These are phyloP conservation scores for Aethionema arabicum DNA, from an alignment of 345 rosid species.

Conservation along the genomic window DNA sequence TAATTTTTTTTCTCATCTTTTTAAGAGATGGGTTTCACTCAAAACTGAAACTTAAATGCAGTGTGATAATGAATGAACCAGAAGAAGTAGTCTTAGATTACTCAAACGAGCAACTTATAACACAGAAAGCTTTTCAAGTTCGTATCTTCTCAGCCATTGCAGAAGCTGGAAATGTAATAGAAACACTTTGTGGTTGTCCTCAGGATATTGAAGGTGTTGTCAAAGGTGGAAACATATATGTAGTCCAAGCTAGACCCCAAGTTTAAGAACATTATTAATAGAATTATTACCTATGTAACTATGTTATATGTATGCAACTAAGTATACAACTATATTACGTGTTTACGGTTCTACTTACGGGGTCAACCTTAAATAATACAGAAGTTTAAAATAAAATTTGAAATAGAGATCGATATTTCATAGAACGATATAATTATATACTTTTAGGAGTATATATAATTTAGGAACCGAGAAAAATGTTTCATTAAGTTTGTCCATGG, in stretches of 20 bases:
- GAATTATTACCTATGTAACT: no score
- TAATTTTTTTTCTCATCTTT: not conserved
- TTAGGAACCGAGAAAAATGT: no score
- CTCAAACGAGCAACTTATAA: conserved; percentile 60
- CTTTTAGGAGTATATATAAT: no score
- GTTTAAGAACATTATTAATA: conserved; percentile 41
- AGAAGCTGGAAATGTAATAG: conserved; percentile 68
- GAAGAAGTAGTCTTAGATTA: conserved; percentile 74
- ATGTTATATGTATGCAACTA: no score
- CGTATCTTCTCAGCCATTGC: conserved; percentile 71
- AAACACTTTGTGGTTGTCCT: conserved; percentile 75
- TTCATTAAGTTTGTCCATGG: no score
- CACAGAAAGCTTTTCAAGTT: conserved; percentile 54
- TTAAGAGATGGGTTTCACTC: not conserved
- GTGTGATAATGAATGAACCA: conserved; percentile 93
- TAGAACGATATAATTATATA: no score
- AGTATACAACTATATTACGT: no score
- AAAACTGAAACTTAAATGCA: conserved; percentile 37
- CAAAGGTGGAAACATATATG: conserved; percentile 66
- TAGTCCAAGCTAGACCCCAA: conserved; percentile 95
- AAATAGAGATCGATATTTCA: no score
- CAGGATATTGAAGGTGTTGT: conserved; percentile 97
- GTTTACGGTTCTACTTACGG: no score
- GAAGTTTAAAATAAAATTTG: no score
- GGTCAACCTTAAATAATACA: no score